These are phyloP conservation scores for Solanum etuberosum DNA, from an alignment of 257 asterid genomes.

Conservation along the genomic window DNA sequence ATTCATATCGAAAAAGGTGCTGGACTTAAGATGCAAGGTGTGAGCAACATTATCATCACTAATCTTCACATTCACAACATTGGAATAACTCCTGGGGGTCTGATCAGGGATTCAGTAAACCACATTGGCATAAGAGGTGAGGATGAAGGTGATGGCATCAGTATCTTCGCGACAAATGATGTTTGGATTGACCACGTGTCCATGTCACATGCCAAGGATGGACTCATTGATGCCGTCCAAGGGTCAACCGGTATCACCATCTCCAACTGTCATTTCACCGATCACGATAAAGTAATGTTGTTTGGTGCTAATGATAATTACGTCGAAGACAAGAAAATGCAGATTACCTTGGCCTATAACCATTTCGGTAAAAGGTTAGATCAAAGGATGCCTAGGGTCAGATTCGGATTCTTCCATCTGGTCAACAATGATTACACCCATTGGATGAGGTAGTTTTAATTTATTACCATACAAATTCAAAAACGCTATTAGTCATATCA, in stretches of 20 bases:
- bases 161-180: conserved; percentile 12
- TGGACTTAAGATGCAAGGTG: conserved; percentile 18
- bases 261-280: conserved; percentile 28
- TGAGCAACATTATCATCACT: conserved; percentile 17
- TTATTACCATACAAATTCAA: background rate
- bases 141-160: conserved; percentile 25
- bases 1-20: conserved; percentile 18
- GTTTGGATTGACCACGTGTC: conserved; percentile 59
- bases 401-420: conserved; percentile 46
- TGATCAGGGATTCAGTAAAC: conserved; percentile 11
- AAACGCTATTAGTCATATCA: background rate
- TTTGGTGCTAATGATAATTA: conserved; percentile 45
- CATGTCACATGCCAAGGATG: conserved; percentile 16
- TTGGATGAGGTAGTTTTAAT: conserved; percentile 15
- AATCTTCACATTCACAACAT: conserved; percentile 17
- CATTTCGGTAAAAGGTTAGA: conserved; percentile 41
- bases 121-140: conserved; percentile 5
- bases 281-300: conserved; percentile 30
- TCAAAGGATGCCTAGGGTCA: conserved; percentile 48
- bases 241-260: conserved; percentile 26
- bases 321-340: conserved; percentile 31
- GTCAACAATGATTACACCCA: conserved; percentile 72
- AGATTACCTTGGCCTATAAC: conserved; percentile 38
- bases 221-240: conserved; percentile 16
- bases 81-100: background rate